Base-by-base conservation (phyloP, 768 basidiomycete genomes). In the Phanerochaete sordida region DNA sequence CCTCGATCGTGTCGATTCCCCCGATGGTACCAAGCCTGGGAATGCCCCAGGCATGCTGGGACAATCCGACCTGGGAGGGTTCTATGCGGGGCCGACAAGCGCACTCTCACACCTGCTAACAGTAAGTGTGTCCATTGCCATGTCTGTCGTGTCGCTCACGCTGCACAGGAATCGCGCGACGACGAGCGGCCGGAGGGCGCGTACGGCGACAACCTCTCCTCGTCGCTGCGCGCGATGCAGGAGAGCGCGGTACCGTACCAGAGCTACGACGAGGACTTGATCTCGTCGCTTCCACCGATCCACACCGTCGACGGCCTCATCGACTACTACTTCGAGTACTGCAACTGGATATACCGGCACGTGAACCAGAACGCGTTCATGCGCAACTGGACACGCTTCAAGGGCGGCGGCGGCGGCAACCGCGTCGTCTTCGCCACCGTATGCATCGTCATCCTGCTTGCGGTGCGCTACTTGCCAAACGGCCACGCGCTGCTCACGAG, bases 261-360 rank as follows among this genome's bases (percentile, higher is more conserved):
- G 57, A 57, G 57, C 33, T 86, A 88, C 65, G 91, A 93, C 74
- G 80, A 83, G 47, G 91, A 93, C 70, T 79, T 93, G 9, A 80
- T 91, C 62, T 76, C 79, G 3, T 72, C 81, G 58, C 80, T 93
- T 2, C 91, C 91, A 2, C 75, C 81, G 21, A 72, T 87, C 56
- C 81, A 87, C 48, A 76, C 86, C 54, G 85, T 92, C 66, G 91
- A 93, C 67, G 82, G 79, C 19, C 84, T 93, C 55, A 79, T 93
- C 68, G 73, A 74, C 50, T 87, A 85, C 73, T 93, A 93, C 72
- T 92, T 92, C 66, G 88, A 90, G 65, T 90, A 89, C 68, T 91
- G 90, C 80, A 91, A 89, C 72, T 93, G 91, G 91, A 84, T 92
- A 55, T 90, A 91, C 72, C 85, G 88, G 43, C 86, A 90, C 68